Evolutionary conservation across 805 yeast genomes (phyloP), one percentile per base, ranked within the genome.

Genomic region (Aciculoconidium aculeatum): DNA sequence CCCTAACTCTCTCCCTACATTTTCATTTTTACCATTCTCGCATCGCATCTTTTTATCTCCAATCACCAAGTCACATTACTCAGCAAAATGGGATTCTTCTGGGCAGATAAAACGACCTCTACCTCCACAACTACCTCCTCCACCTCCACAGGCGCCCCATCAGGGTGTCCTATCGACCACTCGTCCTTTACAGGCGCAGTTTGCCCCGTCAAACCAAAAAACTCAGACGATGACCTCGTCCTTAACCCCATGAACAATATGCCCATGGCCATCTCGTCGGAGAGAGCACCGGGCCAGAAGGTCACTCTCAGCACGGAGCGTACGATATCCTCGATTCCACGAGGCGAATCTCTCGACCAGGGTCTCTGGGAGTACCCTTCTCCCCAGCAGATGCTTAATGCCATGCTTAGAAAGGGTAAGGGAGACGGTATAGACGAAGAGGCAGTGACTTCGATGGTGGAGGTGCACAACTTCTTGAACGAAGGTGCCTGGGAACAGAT

Each of bases 351-450:
- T 9, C 65, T 61, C 2, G 67, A 62, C 7, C 77, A 75, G 37
- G 94, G 94, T 2, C 75, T 79, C 27, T 92, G 99, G 99, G 98
- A 92, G 58, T 92, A 92, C 52, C 99, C 99, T 2, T 85, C 96
- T 2, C 98, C 99, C 1, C 98, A 92, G 58, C 99, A 92, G 54
- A 92, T 92, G 99, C 77, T 87, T 42, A 88, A 90, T 49, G 99
- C 99, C 8, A 90, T 92, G 97, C 62, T 87, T 15, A 76, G 90
- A 40, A 92, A 92, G 61, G 95, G 96, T 12, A 90, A 92, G 48
- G 78, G 73, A 3, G 81, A 84, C 25, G 94, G 80, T 27, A 73
- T 90, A 30, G 94, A 90, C 3, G 97, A 88, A 53, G 95, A 86
- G 40, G 96, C 96, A 1, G 96, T 92, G 3, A 96, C 85, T 44